phyloP scores from a whole-genome alignment of 176 grass and related monocot species.

The Oryza nivara region DNA sequence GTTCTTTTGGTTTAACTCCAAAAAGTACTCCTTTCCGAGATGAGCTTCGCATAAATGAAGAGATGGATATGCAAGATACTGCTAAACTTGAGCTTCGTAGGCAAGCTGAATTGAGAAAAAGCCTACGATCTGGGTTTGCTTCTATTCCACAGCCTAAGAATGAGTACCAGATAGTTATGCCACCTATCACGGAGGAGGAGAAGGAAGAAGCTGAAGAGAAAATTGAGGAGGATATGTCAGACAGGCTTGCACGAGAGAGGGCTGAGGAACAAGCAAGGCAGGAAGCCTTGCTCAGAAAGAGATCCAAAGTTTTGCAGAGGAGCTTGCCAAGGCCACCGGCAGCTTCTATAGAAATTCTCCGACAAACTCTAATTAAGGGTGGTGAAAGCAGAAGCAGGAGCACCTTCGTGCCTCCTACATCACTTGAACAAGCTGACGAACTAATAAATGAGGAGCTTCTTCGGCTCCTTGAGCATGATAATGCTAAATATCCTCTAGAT shows the following conservation, averaged over 20 bases:
- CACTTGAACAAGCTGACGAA: constrained; percentile 86
- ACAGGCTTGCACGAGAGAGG: constrained; percentile 70
- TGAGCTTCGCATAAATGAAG: constrained; percentile 86
- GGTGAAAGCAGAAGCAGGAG: constrained; percentile 73
- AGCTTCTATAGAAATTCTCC: constrained; percentile 68
- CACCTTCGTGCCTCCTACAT: constrained; percentile 83
- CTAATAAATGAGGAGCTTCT: constrained; percentile 78
- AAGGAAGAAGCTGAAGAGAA: constrained; percentile 73
- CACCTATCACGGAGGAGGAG: constrained; percentile 64
- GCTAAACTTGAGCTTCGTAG: constrained; percentile 64
- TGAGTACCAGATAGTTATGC: constrained; percentile 91
- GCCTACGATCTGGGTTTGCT: constrained; percentile 60
- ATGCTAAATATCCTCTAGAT: constrained; percentile 88
- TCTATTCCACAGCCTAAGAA: constrained; percentile 81
- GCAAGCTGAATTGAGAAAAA: constrained; percentile 75
- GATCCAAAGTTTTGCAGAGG: constrained; percentile 92
- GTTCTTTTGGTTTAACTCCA: constrained; percentile 67
- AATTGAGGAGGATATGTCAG: constrained; percentile 90
- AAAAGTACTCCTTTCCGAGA: constrained; percentile 83
- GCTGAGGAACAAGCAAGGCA: constrained; percentile 74
- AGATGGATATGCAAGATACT: constrained; percentile 69
- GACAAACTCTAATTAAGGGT: constrained; percentile 68
- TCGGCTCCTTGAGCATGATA: constrained; percentile 79
- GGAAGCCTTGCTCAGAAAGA: constrained; percentile 84
- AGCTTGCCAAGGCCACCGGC: constrained; percentile 80